These are phyloP conservation scores for Fomitopsis pulvina DNA, from an alignment of 768 basidiomycete genomes.

Conservation along the genomic window DNA sequence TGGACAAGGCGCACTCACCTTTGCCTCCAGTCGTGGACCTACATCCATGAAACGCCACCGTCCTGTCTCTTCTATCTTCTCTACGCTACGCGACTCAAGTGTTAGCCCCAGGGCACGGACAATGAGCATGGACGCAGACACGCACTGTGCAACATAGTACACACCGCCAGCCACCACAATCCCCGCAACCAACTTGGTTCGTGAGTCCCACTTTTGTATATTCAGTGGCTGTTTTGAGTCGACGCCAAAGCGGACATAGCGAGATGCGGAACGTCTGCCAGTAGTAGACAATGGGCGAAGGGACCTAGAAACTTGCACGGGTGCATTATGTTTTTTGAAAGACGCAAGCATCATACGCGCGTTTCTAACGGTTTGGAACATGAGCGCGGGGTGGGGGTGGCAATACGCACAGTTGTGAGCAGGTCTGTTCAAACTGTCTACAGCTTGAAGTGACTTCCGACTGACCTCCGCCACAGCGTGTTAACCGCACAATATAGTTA, in stretches of 20 bases:
- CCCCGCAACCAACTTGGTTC: conserved; percentile 13
- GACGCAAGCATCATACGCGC: too few relatives aligned
- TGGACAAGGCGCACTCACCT: conserved; percentile 28
- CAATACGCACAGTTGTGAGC: too few relatives aligned
- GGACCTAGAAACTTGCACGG: neutral
- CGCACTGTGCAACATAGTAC: conserved; percentile 28
- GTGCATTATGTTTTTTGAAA: neutral
- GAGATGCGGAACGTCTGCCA: neutral
- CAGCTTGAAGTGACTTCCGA: too few relatives aligned
- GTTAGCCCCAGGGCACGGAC: neutral
- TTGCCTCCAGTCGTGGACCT: conserved; percentile 47
- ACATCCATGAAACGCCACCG: conserved; percentile 87
- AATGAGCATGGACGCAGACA: conserved; percentile 4
- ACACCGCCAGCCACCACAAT: conserved; percentile 11
- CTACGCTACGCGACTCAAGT: conserved; percentile 44
- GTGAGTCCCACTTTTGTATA: conserved; percentile 9
- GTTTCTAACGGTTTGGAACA: too few relatives aligned
- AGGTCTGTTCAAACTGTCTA: too few relatives aligned
- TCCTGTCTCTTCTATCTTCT: conserved; percentile 81
- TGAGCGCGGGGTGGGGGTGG: too few relatives aligned
- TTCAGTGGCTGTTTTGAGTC: conserved; percentile 8
- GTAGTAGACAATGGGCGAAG: neutral
- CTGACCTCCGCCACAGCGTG: too few relatives aligned
- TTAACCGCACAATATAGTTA: too few relatives aligned
- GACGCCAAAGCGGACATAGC: conserved; percentile 15